Percentiles rank a stretch among this genome's conserved stretches.
Conservation (phyloP, 192 early-diverging fungal species). For the Coemansia aciculifera region DNA sequence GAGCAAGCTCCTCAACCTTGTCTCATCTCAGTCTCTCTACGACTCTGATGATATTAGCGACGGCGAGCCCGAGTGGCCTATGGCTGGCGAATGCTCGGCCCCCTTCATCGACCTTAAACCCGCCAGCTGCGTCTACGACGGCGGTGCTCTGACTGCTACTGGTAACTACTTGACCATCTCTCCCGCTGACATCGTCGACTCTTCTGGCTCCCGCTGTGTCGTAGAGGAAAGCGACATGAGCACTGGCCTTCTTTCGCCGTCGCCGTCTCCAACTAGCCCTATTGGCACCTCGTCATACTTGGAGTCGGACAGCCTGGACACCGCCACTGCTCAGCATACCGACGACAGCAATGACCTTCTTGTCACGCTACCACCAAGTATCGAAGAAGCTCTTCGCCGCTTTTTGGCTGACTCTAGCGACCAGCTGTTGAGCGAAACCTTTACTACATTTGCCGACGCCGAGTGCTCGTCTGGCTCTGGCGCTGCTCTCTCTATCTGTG, state of each 20-base stretch:
- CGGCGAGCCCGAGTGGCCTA: constrained; percentile 40
- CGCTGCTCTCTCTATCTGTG: neutral
- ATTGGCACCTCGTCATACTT: constrained; percentile 5
- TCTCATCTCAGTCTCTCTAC: constrained; percentile 38
- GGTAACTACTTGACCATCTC: constrained; percentile 37
- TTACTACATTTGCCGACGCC: constrained; percentile 44
- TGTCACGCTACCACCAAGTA: constrained; percentile 32
- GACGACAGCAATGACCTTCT: constrained; percentile 13
- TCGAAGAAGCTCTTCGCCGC: constrained; percentile 49
- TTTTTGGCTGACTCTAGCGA: constrained; percentile 41
- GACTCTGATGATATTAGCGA: constrained; percentile 46
- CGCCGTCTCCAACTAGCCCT: constrained; percentile 16
- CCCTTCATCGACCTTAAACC: constrained; percentile 24
- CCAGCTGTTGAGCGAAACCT: constrained; percentile 45
- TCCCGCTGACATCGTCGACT: constrained; percentile 19
- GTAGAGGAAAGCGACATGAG: constrained; percentile 13
- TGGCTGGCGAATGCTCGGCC: constrained; percentile 19
- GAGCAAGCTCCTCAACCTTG: constrained; percentile 50
- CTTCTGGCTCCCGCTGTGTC: constrained; percentile 7
- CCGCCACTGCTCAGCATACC: neutral
- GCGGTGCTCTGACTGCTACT: constrained; percentile 1
- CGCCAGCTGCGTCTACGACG: constrained; percentile 15
- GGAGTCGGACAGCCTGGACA: neutral
- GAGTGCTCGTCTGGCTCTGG: neutral
- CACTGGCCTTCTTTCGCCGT: constrained; percentile 27